Evolutionary conservation across 2,329 filamentous ascomycete species (phyloP), one percentile per base, ranked within the genome.

Genomic region (Monosporascus sp.): DNA sequence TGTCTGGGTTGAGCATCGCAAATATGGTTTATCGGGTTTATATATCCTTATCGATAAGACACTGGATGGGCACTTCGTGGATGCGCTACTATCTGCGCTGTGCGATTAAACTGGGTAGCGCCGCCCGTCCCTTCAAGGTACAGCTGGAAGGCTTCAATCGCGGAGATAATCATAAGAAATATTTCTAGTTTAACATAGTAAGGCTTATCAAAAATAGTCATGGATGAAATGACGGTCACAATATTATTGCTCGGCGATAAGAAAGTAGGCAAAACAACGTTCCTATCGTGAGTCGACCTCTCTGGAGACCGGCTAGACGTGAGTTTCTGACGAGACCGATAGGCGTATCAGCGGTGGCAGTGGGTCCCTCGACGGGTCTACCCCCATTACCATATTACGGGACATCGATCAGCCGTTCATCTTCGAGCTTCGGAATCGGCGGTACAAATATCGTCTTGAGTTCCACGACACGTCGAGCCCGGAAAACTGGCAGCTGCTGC

Each of bases 351-450:
- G 79, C 62, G 65, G 68, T 57, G 75, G 76, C 22, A 65, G 61
- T 5, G 55, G 58, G 54, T 68, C 69, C 5, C 72, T 72, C 38
- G 71, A 75, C 51, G 65, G 71, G 18, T 67, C 63, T 45, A 72
- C 66, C 37, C 70, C 72, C 6, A 72, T 82, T 31, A 69, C 71
- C n/a, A 65, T 81, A 17, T 74, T 85, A 53, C 74, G 75, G 54
- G 81, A 85, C 65, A 72, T 75, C 52, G 76, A 85, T 60, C 83
- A 85, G 67, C 83, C 83, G 0, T 85, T 80, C 61, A 67, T 80
- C 39, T 83, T 85, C 60, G 76, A 83, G 52, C 70, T 83, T 52
- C 70, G 69, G 50, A 73, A 75, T 41, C 70, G 72, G 58, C 76
- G 71, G 46, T 63, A 70, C 14, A 66, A 70, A 8, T 82, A 79